phyloP scores from a whole-genome alignment of 225 moss, liverwort and hornwort genomes.

The Thuidium tamariscinum region DNA sequence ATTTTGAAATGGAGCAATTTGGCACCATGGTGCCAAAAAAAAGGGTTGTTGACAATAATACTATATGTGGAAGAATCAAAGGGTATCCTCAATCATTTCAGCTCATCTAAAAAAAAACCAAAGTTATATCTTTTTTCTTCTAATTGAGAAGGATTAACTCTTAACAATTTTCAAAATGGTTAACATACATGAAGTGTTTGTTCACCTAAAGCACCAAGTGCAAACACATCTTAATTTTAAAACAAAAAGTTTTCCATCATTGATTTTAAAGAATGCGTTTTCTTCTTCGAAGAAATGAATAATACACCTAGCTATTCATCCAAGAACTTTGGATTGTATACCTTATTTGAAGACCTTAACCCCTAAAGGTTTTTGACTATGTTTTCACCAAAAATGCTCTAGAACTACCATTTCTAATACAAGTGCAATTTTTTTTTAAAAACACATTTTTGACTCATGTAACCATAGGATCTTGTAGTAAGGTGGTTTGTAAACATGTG shows the following conservation, averaged over 20 bases:
- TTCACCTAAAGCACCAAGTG: rapidly evolving
- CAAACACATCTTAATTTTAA: background rate
- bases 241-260: rapidly evolving
- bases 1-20: too few species aligned
- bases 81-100: background rate
- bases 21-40: too few species aligned
- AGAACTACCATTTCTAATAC: too few species aligned
- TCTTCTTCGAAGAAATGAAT: background rate
- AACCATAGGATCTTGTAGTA: too few species aligned
- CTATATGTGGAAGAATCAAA: background rate
- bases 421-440: too few species aligned
- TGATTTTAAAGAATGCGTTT: background rate
- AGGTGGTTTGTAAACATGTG: too few species aligned
- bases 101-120: background rate
- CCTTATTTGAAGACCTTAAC: rapidly evolving
- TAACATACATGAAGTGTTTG: background rate
- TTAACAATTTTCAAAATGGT: background rate
- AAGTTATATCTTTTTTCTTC: background rate
- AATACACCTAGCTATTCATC: background rate
- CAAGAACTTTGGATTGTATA: background rate
- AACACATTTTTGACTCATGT: too few species aligned
- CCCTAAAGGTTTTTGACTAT: too few species aligned
- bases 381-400: too few species aligned
- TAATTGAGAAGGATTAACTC: background rate
- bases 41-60: background rate